A percentile compares a stretch with the other conserved stretches of the same genome.
These are phyloP conservation scores for Shiraia sp. DNA, from an alignment of 2,329 filamentous ascomycete species.

Conservation along the genomic window DNA sequence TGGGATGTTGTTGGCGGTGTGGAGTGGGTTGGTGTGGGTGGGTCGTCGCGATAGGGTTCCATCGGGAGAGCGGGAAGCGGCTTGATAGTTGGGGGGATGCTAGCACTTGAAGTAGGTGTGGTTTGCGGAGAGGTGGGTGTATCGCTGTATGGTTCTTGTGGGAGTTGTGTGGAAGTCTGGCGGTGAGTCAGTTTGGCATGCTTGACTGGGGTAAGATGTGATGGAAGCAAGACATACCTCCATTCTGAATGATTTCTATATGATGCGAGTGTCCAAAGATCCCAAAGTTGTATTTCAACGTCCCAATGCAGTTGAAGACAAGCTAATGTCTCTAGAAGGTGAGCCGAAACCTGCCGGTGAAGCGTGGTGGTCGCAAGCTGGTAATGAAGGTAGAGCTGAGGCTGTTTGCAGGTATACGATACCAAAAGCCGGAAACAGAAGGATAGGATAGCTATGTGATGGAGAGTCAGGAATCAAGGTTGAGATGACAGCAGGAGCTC, in stretches of 20 bases:
- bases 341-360: background rate
- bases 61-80: conserved; percentile 3
- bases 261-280: too few relatives aligned
- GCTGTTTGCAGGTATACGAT: conserved; percentile 5
- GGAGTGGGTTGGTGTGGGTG: conserved; percentile 1
- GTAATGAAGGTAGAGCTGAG: background rate
- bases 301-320: too few relatives aligned
- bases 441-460: conserved; percentile 7
- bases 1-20: background rate
- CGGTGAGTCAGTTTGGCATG: conserved; percentile 3
- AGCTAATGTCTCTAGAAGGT: background rate
- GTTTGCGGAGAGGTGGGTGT: background rate
- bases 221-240: background rate
- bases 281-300: too few relatives aligned
- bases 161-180: background rate
- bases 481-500: background rate
- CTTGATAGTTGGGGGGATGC: conserved; percentile 3
- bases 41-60: conserved; percentile 12
- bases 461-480: conserved; percentile 2
- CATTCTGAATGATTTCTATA: too few relatives aligned
- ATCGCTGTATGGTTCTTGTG: background rate
- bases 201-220: background rate
- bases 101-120: background rate
- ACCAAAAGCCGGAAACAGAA: background rate
- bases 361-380: background rate